Conservation (phyloP, 768 basidiomycete genomes). For the Epithele typhae region DNA sequence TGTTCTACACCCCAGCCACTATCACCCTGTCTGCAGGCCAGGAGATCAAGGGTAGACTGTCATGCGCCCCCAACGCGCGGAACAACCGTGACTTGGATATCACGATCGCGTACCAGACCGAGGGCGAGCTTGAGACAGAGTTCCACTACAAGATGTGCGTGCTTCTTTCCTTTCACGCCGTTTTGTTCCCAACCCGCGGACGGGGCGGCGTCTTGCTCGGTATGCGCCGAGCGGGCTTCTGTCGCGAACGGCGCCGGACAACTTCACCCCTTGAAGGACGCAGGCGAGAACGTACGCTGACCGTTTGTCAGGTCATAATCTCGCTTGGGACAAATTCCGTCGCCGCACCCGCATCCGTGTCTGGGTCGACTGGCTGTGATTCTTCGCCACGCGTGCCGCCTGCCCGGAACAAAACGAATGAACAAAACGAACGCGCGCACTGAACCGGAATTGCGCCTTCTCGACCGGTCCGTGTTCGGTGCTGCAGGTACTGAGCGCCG, state of each 20-base stretch:
- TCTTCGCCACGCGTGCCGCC: too few relatives aligned
- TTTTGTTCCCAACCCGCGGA: too few relatives aligned
- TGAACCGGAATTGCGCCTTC: too few relatives aligned
- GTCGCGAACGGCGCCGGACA: too few relatives aligned
- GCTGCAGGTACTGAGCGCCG: too few relatives aligned
- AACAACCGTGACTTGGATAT: conserved; percentile 98
- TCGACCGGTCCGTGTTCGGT: too few relatives aligned
- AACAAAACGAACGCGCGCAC: too few relatives aligned
- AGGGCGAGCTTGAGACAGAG: conserved; percentile 23
- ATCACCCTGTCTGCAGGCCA: conserved; percentile 69
- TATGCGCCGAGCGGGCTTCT: neutral
- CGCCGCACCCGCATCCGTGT: too few relatives aligned
- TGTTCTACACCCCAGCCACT: conserved; percentile 91
- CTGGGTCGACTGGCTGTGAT: too few relatives aligned
- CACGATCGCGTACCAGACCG: conserved; percentile 55
- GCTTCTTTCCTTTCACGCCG: conserved; percentile 25
- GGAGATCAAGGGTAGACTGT: conserved; percentile 62
- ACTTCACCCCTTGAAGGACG: neutral
- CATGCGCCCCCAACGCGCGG: conserved; percentile 83
- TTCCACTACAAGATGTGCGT: conserved; percentile 89
- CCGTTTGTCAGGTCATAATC: conserved; percentile 72
- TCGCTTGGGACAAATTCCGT: neutral
- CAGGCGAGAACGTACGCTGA: conserved; percentile 46
- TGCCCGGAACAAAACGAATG: too few relatives aligned
- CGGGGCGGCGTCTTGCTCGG: too few relatives aligned